Conservation (phyloP, 2,329 filamentous ascomycete species). For the Colletotrichum filicis region DNA sequence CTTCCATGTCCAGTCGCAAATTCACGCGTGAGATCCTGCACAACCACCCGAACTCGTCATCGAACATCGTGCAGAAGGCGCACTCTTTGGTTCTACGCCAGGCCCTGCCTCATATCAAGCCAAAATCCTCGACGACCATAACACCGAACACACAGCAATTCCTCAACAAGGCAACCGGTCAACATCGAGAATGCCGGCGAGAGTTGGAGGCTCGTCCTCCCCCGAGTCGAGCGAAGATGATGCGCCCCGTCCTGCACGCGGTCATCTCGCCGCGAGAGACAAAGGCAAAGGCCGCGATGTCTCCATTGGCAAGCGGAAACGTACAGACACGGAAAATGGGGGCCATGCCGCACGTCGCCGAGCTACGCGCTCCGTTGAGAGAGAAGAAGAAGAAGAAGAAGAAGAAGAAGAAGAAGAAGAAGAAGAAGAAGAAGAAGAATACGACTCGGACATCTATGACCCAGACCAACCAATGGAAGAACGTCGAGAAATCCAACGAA, state of each 20-base stretch:
- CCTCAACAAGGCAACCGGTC: not conserved
- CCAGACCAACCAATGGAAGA: slow-evolving; percentile 84
- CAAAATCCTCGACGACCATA: not conserved
- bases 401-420: slow-evolving; percentile 17
- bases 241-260: not conserved
- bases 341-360: slow-evolving; percentile 27
- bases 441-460: slow-evolving; percentile 69
- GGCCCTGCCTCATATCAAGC: not conserved
- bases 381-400: slow-evolving; percentile 15
- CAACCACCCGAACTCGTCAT: not conserved
- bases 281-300: slow-evolving; percentile 39
- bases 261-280: slow-evolving; percentile 43
- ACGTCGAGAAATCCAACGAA: slow-evolving; percentile 76
- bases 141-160: not conserved
- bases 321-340: slow-evolving; percentile 28
- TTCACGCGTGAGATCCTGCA: slow-evolving; percentile 16
- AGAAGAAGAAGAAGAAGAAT: slow-evolving; percentile 19
- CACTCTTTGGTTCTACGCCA: not conserved
- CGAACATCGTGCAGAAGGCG: not conserved
- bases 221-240: slow-evolving; percentile 25
- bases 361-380: slow-evolving; percentile 29
- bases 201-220: slow-evolving; percentile 31
- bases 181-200: slow-evolving; percentile 25
- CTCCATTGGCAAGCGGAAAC: slow-evolving; percentile 33
- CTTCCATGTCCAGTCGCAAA: slow-evolving; percentile 22